Conservation (phyloP, 768 basidiomycete genomes). For the Pisolithus tinctorius region DNA sequence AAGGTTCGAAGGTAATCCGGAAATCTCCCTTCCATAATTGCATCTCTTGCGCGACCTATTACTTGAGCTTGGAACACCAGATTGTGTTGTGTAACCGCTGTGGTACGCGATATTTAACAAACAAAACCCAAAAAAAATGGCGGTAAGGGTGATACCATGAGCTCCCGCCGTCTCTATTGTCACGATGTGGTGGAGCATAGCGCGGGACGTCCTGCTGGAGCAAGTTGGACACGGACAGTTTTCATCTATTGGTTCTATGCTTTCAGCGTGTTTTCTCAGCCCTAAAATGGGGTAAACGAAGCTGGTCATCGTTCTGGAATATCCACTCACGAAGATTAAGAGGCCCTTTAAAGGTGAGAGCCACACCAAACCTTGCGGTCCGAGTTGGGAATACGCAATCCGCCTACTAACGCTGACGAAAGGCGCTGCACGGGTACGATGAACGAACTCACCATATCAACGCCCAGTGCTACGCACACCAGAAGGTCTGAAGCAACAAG, state of each 20-base stretch:
- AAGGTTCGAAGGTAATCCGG: constrained; percentile 72
- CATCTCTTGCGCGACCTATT: constrained; percentile 79
- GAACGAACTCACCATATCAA: constrained; percentile 67
- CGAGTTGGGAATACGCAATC: constrained; percentile 93
- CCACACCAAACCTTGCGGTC: constrained; percentile 87
- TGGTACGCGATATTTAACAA: constrained; percentile 4
- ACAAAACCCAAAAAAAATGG: constrained; percentile 11
- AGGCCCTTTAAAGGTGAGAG: constrained; percentile 75
- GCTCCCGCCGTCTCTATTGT: constrained; percentile 83
- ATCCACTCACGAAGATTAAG: constrained; percentile 62
- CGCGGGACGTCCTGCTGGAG: constrained; percentile 54
- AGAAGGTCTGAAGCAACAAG: constrained; percentile 54
- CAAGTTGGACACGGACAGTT: constrained; percentile 88
- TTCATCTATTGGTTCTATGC: constrained; percentile 67
- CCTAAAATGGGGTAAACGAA: constrained; percentile 15
- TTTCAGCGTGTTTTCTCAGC: constrained; percentile 62
- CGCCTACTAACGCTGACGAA: constrained; percentile 40
- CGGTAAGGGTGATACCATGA: constrained; percentile 48
- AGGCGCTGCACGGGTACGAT: background rate
- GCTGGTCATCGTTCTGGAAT: background rate
- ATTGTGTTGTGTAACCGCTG: constrained; percentile 80
- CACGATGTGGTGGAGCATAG: constrained; percentile 67
- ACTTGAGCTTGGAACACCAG: constrained; percentile 80
- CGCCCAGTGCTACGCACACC: constrained; percentile 85
- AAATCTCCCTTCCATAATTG: constrained; percentile 72